Base-by-base conservation (phyloP, 2,329 filamentous ascomycete species). In the Rachicladosporium sp. region DNA sequence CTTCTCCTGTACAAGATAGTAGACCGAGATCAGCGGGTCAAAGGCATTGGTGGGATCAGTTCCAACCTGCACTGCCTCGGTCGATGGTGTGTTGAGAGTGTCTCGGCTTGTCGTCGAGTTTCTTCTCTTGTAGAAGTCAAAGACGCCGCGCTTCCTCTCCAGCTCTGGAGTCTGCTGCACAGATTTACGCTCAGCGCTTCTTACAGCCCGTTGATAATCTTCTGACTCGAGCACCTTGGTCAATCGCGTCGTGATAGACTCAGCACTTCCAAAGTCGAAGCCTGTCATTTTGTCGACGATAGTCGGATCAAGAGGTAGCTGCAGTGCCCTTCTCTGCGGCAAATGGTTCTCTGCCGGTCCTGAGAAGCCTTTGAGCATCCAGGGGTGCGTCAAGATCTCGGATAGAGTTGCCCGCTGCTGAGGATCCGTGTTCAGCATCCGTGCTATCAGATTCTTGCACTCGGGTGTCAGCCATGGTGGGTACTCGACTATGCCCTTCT, bases 1-100 rank as follows among this genome's bases (percentile, higher is more conserved):
- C 64, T 96, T 96, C 66, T 98, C 91, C 50, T 78, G 80, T n/a
- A 94, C 91, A 3, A 98, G 73, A 54, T 93, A 93, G 61, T 98
- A 98, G 10, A 98, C 80, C 1, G 91, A 96, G 6, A 96, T 70
- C 10, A 96, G 68, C 6, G 91, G 91, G 52, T 83, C 89, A 59
- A 84, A 98, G 3, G 91, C 91, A 59, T 96, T 96, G 42, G 93
- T 66, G 1, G 91, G 88, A 54, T 98, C 91, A 41, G 74, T 76
- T 8, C 87, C 87, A 29, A 89, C 66, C 48, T 85, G 78, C 11
- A 96, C 70, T 3, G 82, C 83, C 59, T 98, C 91, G 1, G 78
- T 76, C 37, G 89, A 96, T n/a, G 84, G 80, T 1, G 79, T 80
- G 4, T 73, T 73, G 46, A 98, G 67, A 3, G 87, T 94, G 56